Evolutionary conservation across 2,329 filamentous ascomycete genomes (phyloP), one percentile per base, ranked within the genome.

Genomic region (Chrysoporthe austroafricana): DNA sequence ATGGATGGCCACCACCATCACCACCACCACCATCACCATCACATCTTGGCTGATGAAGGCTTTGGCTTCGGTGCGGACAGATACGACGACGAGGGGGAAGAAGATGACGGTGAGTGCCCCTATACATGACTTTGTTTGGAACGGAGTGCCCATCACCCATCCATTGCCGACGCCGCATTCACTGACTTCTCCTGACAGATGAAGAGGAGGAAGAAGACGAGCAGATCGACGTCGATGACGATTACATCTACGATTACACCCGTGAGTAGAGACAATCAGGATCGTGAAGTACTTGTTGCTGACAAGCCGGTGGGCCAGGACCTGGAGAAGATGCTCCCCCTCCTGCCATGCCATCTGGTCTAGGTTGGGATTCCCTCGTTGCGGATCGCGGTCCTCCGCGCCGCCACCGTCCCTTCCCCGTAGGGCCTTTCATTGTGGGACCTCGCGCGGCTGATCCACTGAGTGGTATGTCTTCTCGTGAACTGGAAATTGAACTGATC

Each of bases 181-280:
- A 77, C 72, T 76, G 62, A 73, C 62, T n/a, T 42, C 5, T 42
- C 9, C 54, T 26, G 58, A 5, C 39, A 60, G 57, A 60, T 79
- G 78, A 83, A 63, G 85, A 86, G 6, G 86, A 88, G 4, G 92
- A 93, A 59, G 90, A 91, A 21, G 90, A 91, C 52, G 89, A 90
- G 56, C 88, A 90, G 32, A 87, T 88, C 42, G 87, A 88, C 18
- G 85, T 91, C 72, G 89, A 90, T 57, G 91, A 93, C 62, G 87
- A 89, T 65, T 88, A 88, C 73, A 81, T 86, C 68, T 89, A 88
- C 69, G 86, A 88, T 43, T 87, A 85, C 77, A 82, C 85, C 67
- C 81, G 85, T 88, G 81, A 79, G 84, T 82, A 65, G 43, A 66
- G 58, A 42, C 39, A 59, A 34, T 26, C 18, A 18, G 21, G 32